phyloP scores from a whole-genome alignment of 768 basidiomycete genomes.

The Leccinellum luteum region DNA sequence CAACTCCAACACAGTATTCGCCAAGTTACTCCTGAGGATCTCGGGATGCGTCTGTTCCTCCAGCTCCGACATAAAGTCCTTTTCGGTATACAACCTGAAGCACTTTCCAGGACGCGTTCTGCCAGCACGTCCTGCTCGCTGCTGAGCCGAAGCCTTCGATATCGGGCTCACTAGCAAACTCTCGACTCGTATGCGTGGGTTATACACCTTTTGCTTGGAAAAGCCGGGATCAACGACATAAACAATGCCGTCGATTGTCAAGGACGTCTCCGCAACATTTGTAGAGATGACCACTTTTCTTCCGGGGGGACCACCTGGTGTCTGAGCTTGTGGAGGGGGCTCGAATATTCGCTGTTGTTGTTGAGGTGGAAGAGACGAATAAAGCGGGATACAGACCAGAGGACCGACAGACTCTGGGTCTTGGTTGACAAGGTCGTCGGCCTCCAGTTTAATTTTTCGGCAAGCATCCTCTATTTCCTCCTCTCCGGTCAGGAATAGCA shows the following conservation, averaged over 20 bases:
- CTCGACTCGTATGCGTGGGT: slow-evolving; percentile 95
- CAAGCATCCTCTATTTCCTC: slow-evolving; percentile 98
- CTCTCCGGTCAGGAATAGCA: slow-evolving; percentile 96
- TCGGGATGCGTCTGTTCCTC: slow-evolving; percentile 98
- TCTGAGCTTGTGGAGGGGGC: slow-evolving; percentile 64
- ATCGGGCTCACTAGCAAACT: slow-evolving; percentile 91
- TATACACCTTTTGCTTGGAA: slow-evolving; percentile 98
- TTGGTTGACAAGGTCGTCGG: slow-evolving; percentile 74
- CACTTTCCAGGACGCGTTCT: slow-evolving; percentile 96
- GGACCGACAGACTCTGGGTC: slow-evolving; percentile 81
- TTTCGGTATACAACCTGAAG: slow-evolving; percentile 94
- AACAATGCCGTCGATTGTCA: slow-evolving; percentile 99
- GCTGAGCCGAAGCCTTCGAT: slow-evolving; percentile 95
- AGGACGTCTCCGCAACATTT: slow-evolving; percentile 95
- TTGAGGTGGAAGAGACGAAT: slow-evolving; percentile 90
- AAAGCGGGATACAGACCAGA: slow-evolving; percentile 85
- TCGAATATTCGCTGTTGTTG: slow-evolving; percentile 99
- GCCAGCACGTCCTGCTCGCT: slow-evolving; percentile 94
- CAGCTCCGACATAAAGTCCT: slow-evolving; percentile 92
- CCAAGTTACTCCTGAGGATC: slow-evolving; percentile 89
- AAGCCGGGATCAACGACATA: slow-evolving; percentile 98
- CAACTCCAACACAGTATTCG: slow-evolving; percentile 89
- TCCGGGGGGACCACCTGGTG: slow-evolving; percentile 71
- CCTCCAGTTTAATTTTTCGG: slow-evolving; percentile 87
- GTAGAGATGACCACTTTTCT: slow-evolving; percentile 95